These are phyloP conservation scores for Tremella fuciformis DNA, from an alignment of 768 basidiomycete genomes.

Conservation along the genomic window DNA sequence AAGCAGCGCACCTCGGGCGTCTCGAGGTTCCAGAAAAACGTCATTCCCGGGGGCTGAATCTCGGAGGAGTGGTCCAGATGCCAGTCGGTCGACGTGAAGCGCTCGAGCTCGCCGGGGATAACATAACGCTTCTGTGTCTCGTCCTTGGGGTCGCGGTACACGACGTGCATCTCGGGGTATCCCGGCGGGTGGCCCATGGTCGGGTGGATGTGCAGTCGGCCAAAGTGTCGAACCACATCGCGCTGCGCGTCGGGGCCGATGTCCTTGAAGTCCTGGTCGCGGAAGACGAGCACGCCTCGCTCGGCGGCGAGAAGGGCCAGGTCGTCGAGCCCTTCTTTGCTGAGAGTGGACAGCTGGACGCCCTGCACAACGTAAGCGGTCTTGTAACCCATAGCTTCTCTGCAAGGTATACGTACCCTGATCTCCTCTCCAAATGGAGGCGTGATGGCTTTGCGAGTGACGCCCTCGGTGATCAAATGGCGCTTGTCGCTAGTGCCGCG, in stretches of 20 bases:
- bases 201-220: slow-evolving; percentile 15
- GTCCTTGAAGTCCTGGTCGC: slow-evolving; percentile 20
- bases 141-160: slow-evolving; percentile 58
- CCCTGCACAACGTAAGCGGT: not conserved
- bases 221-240: slow-evolving; percentile 20
- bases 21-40: not conserved
- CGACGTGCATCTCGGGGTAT: slow-evolving; percentile 54
- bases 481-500: slow-evolving; percentile 11
- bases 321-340: slow-evolving; percentile 16
- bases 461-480: not conserved
- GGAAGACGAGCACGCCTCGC: slow-evolving; percentile 16
- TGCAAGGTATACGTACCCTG: not conserved
- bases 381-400: too few relatives aligned
- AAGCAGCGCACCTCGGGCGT: not conserved
- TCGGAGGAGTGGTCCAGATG: slow-evolving; percentile 56
- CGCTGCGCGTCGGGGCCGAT: slow-evolving; percentile 12
- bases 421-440: slow-evolving; percentile 16
- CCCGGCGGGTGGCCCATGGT: slow-evolving; percentile 3
- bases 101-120: not conserved
- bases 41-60: slow-evolving; percentile 58
- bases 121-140: slow-evolving; percentile 37
- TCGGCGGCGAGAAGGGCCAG: slow-evolving; percentile 19
- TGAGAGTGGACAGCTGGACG: slow-evolving; percentile 14
- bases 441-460: slow-evolving; percentile 1
- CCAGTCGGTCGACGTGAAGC: slow-evolving; percentile 4